These are phyloP conservation scores for Aspergillus calidoustus DNA, from an alignment of 2,329 filamentous ascomycete genomes.

Conservation along the genomic window DNA sequence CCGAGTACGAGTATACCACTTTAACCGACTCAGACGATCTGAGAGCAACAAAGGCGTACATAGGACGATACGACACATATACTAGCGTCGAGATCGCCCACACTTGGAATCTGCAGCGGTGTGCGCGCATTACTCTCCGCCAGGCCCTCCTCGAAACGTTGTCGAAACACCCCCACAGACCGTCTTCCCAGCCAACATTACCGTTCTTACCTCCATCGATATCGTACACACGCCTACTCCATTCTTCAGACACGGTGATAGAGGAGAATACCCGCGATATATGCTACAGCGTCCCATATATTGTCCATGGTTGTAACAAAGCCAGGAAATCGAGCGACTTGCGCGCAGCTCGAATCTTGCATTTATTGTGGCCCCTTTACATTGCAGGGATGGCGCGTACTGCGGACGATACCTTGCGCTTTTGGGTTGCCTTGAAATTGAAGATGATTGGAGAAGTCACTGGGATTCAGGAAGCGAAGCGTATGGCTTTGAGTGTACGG, in stretches of 20 bases:
- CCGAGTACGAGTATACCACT: no score
- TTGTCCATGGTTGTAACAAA: not conserved
- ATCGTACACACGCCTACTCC: not conserved
- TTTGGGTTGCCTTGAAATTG: no score
- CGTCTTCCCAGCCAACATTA: not conserved
- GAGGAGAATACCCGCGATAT: not conserved
- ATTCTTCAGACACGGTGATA: not conserved
- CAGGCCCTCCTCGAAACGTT: not conserved
- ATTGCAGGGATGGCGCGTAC: no score
- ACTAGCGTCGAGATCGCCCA: not conserved
- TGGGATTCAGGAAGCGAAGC: no score
- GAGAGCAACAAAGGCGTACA: no score
- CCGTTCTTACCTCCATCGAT: no score
- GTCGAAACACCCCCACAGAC: not conserved
- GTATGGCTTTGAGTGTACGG: not conserved
- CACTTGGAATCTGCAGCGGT: constrained; percentile 4
- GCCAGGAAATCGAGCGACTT: constrained; percentile 22
- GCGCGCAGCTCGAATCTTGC: no score
- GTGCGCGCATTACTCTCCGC: constrained; percentile 5
- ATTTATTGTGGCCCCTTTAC: no score
- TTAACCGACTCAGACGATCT: no score
- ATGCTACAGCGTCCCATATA: constrained; percentile 4
- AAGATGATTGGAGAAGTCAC: no score
- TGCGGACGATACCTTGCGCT: no score
- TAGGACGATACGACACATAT: no score